Evolutionary conservation across 2,329 filamentous ascomycete species (phyloP).

Genomic region (Zasmidium angulare): DNA sequence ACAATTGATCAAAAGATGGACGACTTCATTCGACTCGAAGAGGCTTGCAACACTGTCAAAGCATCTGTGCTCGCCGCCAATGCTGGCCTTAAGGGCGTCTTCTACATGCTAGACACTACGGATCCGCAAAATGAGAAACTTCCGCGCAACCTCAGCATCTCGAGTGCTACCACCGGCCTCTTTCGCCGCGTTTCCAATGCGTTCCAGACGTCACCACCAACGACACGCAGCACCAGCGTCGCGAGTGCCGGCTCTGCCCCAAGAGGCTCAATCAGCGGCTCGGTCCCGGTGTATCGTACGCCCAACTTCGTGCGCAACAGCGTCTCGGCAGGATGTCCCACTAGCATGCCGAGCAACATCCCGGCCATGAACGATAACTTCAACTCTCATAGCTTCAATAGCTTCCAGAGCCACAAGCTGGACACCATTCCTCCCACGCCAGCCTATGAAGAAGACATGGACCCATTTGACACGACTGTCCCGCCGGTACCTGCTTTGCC

Average conservation of each 20-base stretch:
- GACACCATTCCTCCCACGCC: constrained; percentile 45
- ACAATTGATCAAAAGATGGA: constrained; percentile 41
- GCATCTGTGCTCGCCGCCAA: constrained; percentile 42
- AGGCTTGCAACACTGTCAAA: constrained; percentile 45
- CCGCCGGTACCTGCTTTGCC: constrained; percentile 24
- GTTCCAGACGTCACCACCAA: constrained; percentile 23
- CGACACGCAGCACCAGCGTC: constrained; percentile 25
- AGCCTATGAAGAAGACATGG: constrained; percentile 29
- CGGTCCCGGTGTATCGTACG: constrained; percentile 29
- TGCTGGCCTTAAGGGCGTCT: constrained; percentile 46
- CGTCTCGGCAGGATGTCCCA: constrained; percentile 40
- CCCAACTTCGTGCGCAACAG: constrained; percentile 39
- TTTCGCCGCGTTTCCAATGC: constrained; percentile 37
- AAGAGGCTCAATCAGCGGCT: constrained; percentile 15
- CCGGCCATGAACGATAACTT: constrained; percentile 19
- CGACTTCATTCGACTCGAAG: constrained; percentile 49
- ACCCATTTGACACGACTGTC: constrained; percentile 39
- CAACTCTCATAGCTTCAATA: constrained; percentile 27
- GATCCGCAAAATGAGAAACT: constrained; percentile 14
- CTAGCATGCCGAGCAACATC: constrained; percentile 34
- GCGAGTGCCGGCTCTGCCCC: constrained; percentile 20
- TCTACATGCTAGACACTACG: constrained; percentile 43
- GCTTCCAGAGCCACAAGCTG: constrained; percentile 33
- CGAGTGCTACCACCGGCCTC: constrained; percentile 28
- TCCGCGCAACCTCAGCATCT: constrained; percentile 28